Conservation (phyloP, 108 stramenopile genomes). For the Fragilaria radians region DNA sequence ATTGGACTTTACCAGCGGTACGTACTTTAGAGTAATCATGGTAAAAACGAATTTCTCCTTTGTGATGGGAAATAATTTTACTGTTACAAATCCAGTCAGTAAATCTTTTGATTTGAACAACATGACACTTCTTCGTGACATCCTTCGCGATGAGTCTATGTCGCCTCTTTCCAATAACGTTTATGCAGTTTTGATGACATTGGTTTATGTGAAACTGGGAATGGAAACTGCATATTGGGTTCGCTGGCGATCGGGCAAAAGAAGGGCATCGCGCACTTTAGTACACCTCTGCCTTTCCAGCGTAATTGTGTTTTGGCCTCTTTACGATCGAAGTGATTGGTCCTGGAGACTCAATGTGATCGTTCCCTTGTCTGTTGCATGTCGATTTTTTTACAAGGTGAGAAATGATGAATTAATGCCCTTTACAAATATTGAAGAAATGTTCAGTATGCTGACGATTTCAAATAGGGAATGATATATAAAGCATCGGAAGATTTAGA, state of each 20-base stretch:
- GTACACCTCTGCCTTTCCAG: conserved; percentile 48
- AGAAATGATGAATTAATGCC: too few relatives aligned
- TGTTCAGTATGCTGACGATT: too few relatives aligned
- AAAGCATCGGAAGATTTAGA: conserved; percentile 47
- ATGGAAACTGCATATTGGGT: conserved; percentile 28
- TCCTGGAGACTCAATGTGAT: conserved; percentile 61
- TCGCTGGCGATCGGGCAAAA: conserved; percentile 14
- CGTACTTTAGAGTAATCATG: too few relatives aligned
- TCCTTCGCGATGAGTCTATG: conserved; percentile 3
- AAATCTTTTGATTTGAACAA: too few relatives aligned
- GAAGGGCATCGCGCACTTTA: conserved; percentile 35
- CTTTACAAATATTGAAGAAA: too few relatives aligned
- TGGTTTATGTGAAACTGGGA: conserved; percentile 34
- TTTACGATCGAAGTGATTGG: conserved; percentile 42
- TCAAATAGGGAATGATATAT: conserved; percentile 38
- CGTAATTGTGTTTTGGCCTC: conserved; percentile 48
- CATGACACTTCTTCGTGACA: conserved; percentile 6
- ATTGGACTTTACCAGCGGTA: too few relatives aligned
- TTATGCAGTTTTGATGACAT: conserved; percentile 24
- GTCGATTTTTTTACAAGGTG: conserved; percentile 30
- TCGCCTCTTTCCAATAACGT: conserved; percentile 44
- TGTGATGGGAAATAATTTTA: too few relatives aligned
- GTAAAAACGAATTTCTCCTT: too few relatives aligned
- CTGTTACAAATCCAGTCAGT: too few relatives aligned
- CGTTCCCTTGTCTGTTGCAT: conserved; percentile 43